These are phyloP conservation scores for Porphyrellus cyaneotinctus DNA, from an alignment of 768 basidiomycete species.

Conservation along the genomic window DNA sequence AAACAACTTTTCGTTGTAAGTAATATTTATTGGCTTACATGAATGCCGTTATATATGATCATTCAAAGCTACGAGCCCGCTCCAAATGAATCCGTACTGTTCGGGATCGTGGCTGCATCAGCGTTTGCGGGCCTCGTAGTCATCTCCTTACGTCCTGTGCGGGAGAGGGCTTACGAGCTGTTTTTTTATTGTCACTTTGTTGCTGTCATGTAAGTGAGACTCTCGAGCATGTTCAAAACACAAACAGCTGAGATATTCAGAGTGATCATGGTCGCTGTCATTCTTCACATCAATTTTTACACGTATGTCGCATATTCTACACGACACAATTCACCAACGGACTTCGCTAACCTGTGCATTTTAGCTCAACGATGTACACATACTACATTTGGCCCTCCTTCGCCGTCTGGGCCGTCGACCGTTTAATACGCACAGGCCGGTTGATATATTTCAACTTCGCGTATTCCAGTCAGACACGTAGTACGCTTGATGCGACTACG, in stretches of 20 bases:
- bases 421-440: slow-evolving; percentile 41
- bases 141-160: slow-evolving; percentile 49
- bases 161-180: slow-evolving; percentile 44
- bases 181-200: slow-evolving; percentile 48
- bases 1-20: slow-evolving; percentile 13
- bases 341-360: not conserved
- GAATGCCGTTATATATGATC: not conserved
- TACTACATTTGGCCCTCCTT: slow-evolving; percentile 48
- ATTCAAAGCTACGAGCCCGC: slow-evolving; percentile 5
- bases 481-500: slow-evolving; percentile 33
- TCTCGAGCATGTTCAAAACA: not conserved
- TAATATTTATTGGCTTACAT: not conserved
- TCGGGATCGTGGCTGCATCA: slow-evolving; percentile 34
- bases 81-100: slow-evolving; percentile 12
- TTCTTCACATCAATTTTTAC: slow-evolving; percentile 35
- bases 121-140: slow-evolving; percentile 40
- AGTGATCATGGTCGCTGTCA: slow-evolving; percentile 34
- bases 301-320: too few species aligned
- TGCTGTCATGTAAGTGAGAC: slow-evolving; percentile 34
- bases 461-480: slow-evolving; percentile 22
- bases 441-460: slow-evolving; percentile 40
- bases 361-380: slow-evolving; percentile 18
- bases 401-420: slow-evolving; percentile 52
- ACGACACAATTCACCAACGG: too few species aligned
- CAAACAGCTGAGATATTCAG: slow-evolving; percentile 36